Evolutionary conservation across 2,329 filamentous ascomycete species (phyloP), one percentile per base, ranked within the genome.

Genomic region (Fusarium succisae): DNA sequence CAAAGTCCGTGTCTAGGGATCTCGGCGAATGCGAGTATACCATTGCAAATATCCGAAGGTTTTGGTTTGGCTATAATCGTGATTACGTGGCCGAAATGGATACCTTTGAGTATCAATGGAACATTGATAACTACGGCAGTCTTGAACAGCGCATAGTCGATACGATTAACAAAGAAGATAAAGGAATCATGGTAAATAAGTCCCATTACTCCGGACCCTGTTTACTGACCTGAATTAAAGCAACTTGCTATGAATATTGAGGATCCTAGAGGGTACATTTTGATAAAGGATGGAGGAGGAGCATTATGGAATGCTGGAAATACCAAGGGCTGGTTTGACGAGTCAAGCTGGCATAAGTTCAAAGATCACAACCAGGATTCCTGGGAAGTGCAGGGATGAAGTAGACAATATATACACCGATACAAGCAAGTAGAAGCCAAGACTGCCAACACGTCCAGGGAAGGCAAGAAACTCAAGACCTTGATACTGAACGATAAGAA

Each of bases 101-200:
- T 4, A 9, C 8, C 10, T 1, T 4, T 13, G 30, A 48, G 22
- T 48, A 48, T 30, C 1, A 7, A 13, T 47, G 13, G 12, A 22
- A 5, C 6, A 22, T 30, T 6, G 8, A 22, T 8, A 48, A 22
- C 22, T 48, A 48, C 28, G 45, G 28, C 3, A 5, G n/a, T 5
- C 48, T 37, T 20, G 30, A 37, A 37, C 0, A 9, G 0, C 30
- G 3, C 5, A 6, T 26, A 3, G 1, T 8, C n/a, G 8, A 51
- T 37, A 3, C 8, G 4, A 3, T 24, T 1, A 3, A 15, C 32
- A 6, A 26, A 6, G 15, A 24, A 53, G 17, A 18, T 4, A 2
- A 1, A 20, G 9, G 11, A 26, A 26, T 30, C 9, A 30, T 30
- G 28, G 28, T 30, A 30, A 30, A 30, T 3, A 30, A 30, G 28